Evolutionary conservation across 116 monocot species (phyloP).

Genomic region (Thalassia testudinum): DNA sequence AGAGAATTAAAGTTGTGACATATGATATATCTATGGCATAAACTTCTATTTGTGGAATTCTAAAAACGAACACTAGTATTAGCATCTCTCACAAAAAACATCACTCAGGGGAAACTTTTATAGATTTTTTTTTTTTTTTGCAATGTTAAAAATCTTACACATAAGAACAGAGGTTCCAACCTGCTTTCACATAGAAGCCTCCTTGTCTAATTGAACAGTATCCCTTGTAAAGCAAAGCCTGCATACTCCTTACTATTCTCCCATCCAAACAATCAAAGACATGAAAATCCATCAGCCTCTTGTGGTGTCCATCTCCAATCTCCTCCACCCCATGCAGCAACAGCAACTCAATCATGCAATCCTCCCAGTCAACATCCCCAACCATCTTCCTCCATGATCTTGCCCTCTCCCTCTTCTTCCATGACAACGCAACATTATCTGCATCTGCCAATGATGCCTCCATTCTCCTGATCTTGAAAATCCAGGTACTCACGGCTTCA

Average conservation of each 20-base stretch:
- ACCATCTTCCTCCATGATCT: slow-evolving; percentile 3
- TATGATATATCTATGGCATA: no score
- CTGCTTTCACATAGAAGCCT: no score
- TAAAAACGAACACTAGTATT: no score
- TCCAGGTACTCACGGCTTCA: slow-evolving; percentile 51
- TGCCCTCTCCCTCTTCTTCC: slow-evolving; percentile 14
- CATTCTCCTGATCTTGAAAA: slow-evolving; percentile 26
- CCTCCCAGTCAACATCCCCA: slow-evolving; percentile 66
- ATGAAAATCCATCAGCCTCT: slow-evolving; percentile 60
- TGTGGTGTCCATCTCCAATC: slow-evolving; percentile 68
- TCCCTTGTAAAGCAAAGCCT: neutral
- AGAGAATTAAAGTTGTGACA: no score
- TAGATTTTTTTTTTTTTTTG: no score
- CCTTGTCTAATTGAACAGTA: neutral
- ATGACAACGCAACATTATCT: neutral
- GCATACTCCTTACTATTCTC: neutral
- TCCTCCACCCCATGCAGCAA: slow-evolving; percentile 53
- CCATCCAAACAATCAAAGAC: slow-evolving; percentile 28
- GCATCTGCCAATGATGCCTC: neutral
- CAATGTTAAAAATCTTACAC: neutral
- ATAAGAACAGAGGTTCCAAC: neutral
- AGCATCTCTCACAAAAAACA: no score
- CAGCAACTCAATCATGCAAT: slow-evolving; percentile 62
- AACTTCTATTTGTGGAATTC: no score
- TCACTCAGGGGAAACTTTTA: no score